Conservation (phyloP, 2,329 filamentous ascomycete genomes). For the Nigrospora oryzae region DNA sequence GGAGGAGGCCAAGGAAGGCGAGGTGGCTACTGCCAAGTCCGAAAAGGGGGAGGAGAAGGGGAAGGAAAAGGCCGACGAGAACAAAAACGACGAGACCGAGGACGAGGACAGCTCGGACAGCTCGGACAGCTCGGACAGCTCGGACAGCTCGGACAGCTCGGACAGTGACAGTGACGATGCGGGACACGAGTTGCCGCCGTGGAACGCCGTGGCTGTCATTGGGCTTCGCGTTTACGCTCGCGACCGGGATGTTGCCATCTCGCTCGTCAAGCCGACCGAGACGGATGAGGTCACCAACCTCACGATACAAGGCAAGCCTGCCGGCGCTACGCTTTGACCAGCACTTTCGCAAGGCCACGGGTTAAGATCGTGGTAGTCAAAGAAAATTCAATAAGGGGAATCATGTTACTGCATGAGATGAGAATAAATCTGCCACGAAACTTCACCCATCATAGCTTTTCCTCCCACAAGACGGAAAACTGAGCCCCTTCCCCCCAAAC, state of each 20-base stretch:
- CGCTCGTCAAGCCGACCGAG: conserved; percentile 1
- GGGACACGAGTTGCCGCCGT: conserved; percentile 27
- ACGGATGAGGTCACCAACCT: conserved; percentile 4
- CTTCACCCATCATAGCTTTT: too few species aligned
- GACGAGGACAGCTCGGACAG: conserved; percentile 5
- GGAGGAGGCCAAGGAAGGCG: neutral
- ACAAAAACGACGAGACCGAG: conserved; percentile 9
- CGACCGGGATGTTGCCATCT: conserved; percentile 5
- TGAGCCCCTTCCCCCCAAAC: too few species aligned
- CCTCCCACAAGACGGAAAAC: too few species aligned
- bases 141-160: neutral
- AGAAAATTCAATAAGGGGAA: too few species aligned
- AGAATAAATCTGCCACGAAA: too few species aligned
- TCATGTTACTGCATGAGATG: too few species aligned
- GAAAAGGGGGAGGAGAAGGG: conserved; percentile 13
- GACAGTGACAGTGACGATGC: neutral
- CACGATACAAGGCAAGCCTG: conserved; percentile 3
- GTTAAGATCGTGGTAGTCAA: too few species aligned
- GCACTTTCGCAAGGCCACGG: too few species aligned
- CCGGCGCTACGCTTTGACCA: conserved; percentile 3
- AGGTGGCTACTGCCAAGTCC: too few species aligned
- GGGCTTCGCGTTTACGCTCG: conserved; percentile 44
- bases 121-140: conserved; percentile 1
- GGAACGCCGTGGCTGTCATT: conserved; percentile 52
- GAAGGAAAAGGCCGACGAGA: conserved; percentile 8